Evolutionary conservation across 1,284 basidiomycete genomes (phyloP).

Genomic region (Naganishia cerealis): DNA sequence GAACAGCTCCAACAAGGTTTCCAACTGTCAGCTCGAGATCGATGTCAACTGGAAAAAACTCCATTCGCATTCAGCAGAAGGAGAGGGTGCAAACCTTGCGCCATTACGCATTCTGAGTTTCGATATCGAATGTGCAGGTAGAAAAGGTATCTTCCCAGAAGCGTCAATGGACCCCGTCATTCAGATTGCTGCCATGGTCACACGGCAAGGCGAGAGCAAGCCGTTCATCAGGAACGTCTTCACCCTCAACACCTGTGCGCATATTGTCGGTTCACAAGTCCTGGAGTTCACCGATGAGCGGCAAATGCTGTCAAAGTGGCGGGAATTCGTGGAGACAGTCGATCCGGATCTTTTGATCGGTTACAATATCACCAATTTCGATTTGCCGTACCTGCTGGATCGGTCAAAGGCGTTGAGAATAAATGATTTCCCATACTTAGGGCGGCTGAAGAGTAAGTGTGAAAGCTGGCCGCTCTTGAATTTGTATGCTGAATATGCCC

Average conservation of each 20-base stretch:
- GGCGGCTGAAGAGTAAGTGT: slow-evolving; percentile 68
- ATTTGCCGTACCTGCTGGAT: slow-evolving; percentile 89
- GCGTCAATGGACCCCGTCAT: slow-evolving; percentile 85
- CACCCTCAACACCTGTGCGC: slow-evolving; percentile 84
- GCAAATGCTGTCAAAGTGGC: slow-evolving; percentile 73
- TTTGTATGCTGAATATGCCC: slow-evolving; percentile 4
- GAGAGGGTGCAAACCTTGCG: slow-evolving; percentile 82
- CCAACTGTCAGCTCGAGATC: slow-evolving; percentile 83
- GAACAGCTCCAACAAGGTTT: slow-evolving; percentile 63
- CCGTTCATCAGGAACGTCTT: slow-evolving; percentile 96
- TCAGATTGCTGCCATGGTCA: slow-evolving; percentile 97
- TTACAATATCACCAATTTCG: slow-evolving; percentile 88
- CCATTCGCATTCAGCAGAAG: slow-evolving; percentile 83
- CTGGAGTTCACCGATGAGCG: slow-evolving; percentile 76
- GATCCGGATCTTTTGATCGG: slow-evolving; percentile 93
- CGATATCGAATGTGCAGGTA: slow-evolving; percentile 94
- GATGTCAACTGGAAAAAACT: slow-evolving; percentile 72
- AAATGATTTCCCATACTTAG: slow-evolving; percentile 70
- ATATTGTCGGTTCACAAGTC: slow-evolving; percentile 93
- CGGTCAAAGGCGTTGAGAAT: slow-evolving; percentile 77
- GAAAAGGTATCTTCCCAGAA: slow-evolving; percentile 94
- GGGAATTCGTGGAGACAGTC: slow-evolving; percentile 77
- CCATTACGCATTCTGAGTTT: slow-evolving; percentile 89
- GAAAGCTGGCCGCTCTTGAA: neutral
- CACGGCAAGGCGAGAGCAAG: slow-evolving; percentile 82